Conservation (phyloP, 2,329 filamentous ascomycete species). For the Coniella lustricola region DNA sequence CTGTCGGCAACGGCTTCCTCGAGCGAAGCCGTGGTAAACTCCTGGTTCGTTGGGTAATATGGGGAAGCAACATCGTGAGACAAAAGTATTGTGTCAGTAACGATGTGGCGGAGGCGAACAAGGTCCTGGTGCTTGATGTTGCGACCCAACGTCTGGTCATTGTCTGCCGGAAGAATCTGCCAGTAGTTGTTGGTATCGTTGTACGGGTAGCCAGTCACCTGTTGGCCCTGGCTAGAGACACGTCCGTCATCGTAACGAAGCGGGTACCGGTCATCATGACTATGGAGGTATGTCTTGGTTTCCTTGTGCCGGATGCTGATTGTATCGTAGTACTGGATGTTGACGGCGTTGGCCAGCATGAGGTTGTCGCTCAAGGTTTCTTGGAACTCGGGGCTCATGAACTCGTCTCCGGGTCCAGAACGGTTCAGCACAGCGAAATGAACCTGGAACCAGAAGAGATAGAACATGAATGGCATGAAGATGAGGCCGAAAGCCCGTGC, state of each 20-base stretch:
- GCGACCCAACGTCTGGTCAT: slow-evolving; percentile 51
- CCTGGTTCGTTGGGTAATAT: slow-evolving; percentile 94
- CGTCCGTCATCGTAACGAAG: slow-evolving; percentile 95
- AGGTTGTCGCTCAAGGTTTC: slow-evolving; percentile 92
- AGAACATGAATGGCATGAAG: slow-evolving; percentile 90
- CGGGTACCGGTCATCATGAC: slow-evolving; percentile 81
- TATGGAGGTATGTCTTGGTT: slow-evolving; percentile 93
- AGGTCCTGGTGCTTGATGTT: slow-evolving; percentile 76
- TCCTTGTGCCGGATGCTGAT: slow-evolving; percentile 93
- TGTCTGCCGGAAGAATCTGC: slow-evolving; percentile 73
- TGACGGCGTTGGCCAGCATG: slow-evolving; percentile 80
- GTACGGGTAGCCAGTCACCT: slow-evolving; percentile 95
- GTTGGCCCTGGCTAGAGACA: slow-evolving; percentile 94
- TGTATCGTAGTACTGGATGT: slow-evolving; percentile 82
- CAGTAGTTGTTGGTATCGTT: slow-evolving; percentile 99
- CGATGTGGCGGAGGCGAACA: slow-evolving; percentile 77
- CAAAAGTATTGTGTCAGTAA: slow-evolving; percentile 78
- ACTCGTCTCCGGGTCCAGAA: slow-evolving; percentile 93
- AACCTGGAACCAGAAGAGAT: slow-evolving; percentile 99
- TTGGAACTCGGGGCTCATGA: slow-evolving; percentile 98
- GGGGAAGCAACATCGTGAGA: slow-evolving; percentile 97
- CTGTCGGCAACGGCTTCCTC: slow-evolving; percentile 69
- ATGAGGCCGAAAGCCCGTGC: slow-evolving; percentile 84
- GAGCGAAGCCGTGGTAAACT: slow-evolving; percentile 77
- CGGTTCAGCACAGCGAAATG: slow-evolving; percentile 85